Evolutionary conservation across 139 green algal genomes (phyloP).

Genomic region (Micractinium conductrix): DNA sequence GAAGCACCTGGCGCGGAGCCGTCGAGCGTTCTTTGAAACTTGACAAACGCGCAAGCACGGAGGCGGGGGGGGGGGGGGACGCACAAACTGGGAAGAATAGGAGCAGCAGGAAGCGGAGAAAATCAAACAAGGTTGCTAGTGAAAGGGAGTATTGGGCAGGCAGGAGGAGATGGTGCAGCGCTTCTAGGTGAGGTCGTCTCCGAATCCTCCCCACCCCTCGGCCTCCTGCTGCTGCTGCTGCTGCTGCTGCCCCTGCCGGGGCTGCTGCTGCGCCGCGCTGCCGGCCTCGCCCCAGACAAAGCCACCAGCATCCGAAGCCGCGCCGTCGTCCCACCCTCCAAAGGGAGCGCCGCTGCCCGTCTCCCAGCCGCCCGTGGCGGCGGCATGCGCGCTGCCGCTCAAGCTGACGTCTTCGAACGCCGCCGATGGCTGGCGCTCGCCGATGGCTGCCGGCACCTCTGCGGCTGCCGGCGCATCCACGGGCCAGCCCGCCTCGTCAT

Average conservation of each 20-base stretch:
- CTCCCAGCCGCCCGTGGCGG: background rate
- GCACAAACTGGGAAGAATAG: background rate
- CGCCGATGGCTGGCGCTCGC: background rate
- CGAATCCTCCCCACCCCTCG: slow-evolving; percentile 20
- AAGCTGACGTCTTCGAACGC: slow-evolving; percentile 4
- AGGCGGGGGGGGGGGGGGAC: no score
- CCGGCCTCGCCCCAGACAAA: background rate
- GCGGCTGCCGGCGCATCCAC: background rate
- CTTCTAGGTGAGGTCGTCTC: slow-evolving; percentile 8
- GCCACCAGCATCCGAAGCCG: background rate
- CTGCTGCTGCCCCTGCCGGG: background rate
- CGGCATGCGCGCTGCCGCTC: background rate
- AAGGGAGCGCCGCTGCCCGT: background rate
- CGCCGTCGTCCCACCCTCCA: background rate
- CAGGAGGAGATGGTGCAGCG: no score
- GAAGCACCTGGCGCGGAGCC: no score
- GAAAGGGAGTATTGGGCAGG: background rate
- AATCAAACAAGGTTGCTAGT: background rate
- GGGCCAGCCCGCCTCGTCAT: background rate
- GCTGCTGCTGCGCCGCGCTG: background rate
- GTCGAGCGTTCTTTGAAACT: no score
- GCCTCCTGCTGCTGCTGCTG: background rate
- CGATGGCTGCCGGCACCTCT: slow-evolving; percentile 1
- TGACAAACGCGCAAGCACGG: no score
- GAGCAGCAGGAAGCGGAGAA: background rate